Percentiles rank a stretch among this genome's conserved stretches.
These are phyloP conservation scores for Nevesoporus exiguus DNA, from an alignment of 768 basidiomycete genomes.

Conservation along the genomic window DNA sequence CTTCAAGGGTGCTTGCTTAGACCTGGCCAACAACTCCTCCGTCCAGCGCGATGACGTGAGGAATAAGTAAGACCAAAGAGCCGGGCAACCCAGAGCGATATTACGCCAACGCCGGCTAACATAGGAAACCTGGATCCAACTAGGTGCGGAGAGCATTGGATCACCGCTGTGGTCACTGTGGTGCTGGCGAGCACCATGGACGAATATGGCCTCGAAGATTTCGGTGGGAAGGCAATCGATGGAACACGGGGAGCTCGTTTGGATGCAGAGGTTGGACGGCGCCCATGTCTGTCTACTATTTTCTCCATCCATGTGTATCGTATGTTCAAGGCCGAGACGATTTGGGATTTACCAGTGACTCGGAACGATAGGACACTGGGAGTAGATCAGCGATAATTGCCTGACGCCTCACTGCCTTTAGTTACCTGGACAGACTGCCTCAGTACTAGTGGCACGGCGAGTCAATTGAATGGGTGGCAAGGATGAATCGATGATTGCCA, in stretches of 20 bases:
- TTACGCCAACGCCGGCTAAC: conserved; percentile 37
- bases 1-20: conserved; percentile 35
- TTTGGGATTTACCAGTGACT: too few species aligned
- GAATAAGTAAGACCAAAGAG: conserved; percentile 37
- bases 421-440: too few species aligned
- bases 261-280: too few species aligned
- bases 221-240: not conserved
- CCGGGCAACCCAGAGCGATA: conserved; percentile 38
- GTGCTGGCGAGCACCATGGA: not conserved
- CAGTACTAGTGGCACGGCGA: too few species aligned
- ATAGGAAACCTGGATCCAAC: conserved; percentile 11
- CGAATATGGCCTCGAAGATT: not conserved
- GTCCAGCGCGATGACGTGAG: conserved; percentile 34
- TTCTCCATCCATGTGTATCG: not conserved
- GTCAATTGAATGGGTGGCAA: too few species aligned
- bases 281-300: not conserved
- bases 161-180: not conserved
- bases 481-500: too few species aligned
- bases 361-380: too few species aligned
- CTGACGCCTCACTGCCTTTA: too few species aligned
- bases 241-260: not conserved
- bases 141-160: not conserved
- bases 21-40: conserved; percentile 42
- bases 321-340: too few species aligned
- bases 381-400: too few species aligned